Percentiles rank a stretch among this genome's conserved stretches.
Evolutionary conservation across 164 flowering plant genomes (phyloP).

Genomic region (Vitis riparia): DNA sequence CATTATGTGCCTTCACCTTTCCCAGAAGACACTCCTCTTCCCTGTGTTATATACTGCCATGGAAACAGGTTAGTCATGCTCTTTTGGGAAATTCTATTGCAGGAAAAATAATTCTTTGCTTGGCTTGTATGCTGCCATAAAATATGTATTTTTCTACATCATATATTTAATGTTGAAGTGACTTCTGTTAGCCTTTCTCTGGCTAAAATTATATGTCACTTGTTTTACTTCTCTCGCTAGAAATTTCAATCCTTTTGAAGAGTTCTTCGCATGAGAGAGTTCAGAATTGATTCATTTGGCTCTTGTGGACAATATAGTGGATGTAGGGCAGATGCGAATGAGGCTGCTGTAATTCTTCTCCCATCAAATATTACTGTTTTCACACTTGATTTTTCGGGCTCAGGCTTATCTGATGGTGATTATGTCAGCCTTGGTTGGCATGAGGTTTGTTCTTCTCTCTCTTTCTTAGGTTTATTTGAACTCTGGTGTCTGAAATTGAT

Average conservation of each 20-base stretch:
- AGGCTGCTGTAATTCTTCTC: slow-evolving; percentile 84
- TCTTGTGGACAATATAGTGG: slow-evolving; percentile 54
- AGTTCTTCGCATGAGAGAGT: background rate
- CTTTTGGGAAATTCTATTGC: background rate
- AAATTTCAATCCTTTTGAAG: background rate
- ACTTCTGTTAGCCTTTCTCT: background rate
- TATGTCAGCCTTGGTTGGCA: slow-evolving; percentile 98
- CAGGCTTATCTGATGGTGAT: slow-evolving; percentile 92
- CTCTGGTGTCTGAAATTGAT: background rate
- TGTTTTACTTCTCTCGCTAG: background rate
- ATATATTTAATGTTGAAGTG: background rate
- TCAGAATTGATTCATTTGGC: slow-evolving; percentile 3
- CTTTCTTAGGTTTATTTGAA: background rate
- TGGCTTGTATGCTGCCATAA: background rate
- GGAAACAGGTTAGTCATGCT: slow-evolving; percentile 71
- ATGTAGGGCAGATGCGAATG: slow-evolving; percentile 95
- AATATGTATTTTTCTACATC: background rate
- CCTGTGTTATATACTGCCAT: slow-evolving; percentile 98
- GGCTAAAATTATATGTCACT: background rate
- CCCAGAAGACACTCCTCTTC: slow-evolving; percentile 73
- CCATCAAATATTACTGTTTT: slow-evolving; percentile 94
- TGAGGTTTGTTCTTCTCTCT: slow-evolving; percentile 52
- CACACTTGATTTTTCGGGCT: slow-evolving; percentile 96
- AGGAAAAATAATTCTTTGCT: background rate
- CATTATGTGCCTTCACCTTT: slow-evolving; percentile 77